Evolutionary conservation across 192 early-diverging fungal species (phyloP).

Genomic region (Chytriomyces sp.): DNA sequence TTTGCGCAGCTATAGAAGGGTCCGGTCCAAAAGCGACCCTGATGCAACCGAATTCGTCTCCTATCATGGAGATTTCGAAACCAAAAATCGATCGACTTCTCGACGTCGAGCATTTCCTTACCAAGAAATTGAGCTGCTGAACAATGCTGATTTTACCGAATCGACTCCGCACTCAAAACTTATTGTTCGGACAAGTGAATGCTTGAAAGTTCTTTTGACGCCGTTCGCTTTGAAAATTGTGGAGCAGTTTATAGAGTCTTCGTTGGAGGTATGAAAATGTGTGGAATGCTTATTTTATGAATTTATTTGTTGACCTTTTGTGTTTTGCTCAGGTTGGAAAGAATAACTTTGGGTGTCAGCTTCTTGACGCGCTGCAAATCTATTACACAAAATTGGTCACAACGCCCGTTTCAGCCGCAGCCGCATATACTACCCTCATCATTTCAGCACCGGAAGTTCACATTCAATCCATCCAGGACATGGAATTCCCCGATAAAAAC

Average conservation of each 20-base stretch:
- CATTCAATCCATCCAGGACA: slow-evolving; percentile 75
- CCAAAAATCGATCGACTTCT: background rate
- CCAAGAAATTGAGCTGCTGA: slow-evolving; percentile 24
- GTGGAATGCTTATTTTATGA: background rate
- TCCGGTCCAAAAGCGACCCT: background rate
- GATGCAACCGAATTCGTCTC: slow-evolving; percentile 7
- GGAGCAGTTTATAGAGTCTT: slow-evolving; percentile 63
- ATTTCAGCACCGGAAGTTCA: slow-evolving; percentile 61
- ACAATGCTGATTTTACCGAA: slow-evolving; percentile 17
- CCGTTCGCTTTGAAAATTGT: slow-evolving; percentile 73
- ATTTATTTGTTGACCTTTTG: slow-evolving; percentile 17
- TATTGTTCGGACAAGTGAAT: slow-evolving; percentile 27
- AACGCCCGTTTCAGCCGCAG: slow-evolving; percentile 53
- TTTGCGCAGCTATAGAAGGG: slow-evolving; percentile 11
- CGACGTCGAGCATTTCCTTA: slow-evolving; percentile 17
- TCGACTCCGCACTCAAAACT: slow-evolving; percentile 18
- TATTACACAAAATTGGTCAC: slow-evolving; percentile 66
- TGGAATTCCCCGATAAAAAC: slow-evolving; percentile 56
- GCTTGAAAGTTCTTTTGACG: slow-evolving; percentile 60
- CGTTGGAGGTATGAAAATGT: slow-evolving; percentile 2
- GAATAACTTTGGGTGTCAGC: slow-evolving; percentile 21
- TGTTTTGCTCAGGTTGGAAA: slow-evolving; percentile 26
- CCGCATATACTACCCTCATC: slow-evolving; percentile 57
- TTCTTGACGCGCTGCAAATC: slow-evolving; percentile 70
- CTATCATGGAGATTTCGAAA: slow-evolving; percentile 11